Evolutionary conservation across 2,329 filamentous ascomycete species (phyloP).

Genomic region (Calonectria multiphialidica): DNA sequence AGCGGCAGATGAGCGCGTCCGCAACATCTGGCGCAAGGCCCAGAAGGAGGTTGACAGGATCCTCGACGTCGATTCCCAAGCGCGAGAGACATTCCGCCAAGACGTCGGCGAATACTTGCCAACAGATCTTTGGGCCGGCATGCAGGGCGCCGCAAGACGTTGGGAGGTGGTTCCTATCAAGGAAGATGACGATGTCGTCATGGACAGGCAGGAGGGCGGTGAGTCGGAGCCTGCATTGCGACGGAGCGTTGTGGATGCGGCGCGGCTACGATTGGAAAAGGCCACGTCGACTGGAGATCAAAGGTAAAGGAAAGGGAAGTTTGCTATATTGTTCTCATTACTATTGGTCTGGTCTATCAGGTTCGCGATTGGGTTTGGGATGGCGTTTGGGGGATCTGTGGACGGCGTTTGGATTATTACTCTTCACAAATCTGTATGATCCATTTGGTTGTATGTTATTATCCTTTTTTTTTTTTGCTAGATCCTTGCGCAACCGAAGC

Average conservation of each 20-base stretch:
- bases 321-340: neutral
- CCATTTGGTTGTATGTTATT: neutral
- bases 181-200: conserved; percentile 17
- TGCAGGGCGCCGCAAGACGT: conserved; percentile 69
- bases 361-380: neutral
- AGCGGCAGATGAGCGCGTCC: conserved; percentile 79
- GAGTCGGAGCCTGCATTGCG: conserved; percentile 27
- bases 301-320: conserved; percentile 12
- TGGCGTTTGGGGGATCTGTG: conserved; percentile 10
- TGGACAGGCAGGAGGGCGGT: conserved; percentile 19
- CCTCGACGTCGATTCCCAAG: conserved; percentile 77
- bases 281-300: conserved; percentile 16
- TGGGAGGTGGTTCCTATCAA: conserved; percentile 61
- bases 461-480: neutral
- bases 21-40: conserved; percentile 81
- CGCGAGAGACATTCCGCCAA: conserved; percentile 82
- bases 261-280: conserved; percentile 33
- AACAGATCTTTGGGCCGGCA: conserved; percentile 86
- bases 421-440: conserved; percentile 5
- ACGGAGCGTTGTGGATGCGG: conserved; percentile 42
- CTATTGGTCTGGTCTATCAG: neutral
- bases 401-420: neutral
- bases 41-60: conserved; percentile 82
- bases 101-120: conserved; percentile 91
- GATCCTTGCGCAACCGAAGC: neutral